Evolutionary conservation across 306 rosid species (phyloP).

Genomic region (Nissolia schottii): DNA sequence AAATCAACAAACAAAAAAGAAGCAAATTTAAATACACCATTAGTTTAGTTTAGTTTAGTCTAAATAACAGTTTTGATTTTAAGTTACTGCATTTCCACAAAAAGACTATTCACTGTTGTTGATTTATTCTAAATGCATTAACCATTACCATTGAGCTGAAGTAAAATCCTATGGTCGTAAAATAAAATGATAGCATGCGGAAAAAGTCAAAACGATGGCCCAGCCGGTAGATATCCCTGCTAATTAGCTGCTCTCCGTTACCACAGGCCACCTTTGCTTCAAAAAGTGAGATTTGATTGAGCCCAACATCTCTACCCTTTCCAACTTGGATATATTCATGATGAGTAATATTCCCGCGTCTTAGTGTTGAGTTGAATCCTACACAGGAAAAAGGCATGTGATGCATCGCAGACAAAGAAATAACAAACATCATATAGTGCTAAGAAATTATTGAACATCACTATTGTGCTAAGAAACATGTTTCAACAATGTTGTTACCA

Average conservation of each 20-base stretch:
- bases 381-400: constrained; percentile 8
- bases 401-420: constrained; percentile 28
- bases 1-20: not conserved
- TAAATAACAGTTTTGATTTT: too few species aligned
- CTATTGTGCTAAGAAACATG: constrained; percentile 1
- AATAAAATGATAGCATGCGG: constrained; percentile 90
- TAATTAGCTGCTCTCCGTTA: constrained; percentile 87
- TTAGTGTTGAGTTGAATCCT: constrained; percentile 89
- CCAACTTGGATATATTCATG: constrained; percentile 98
- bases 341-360: constrained; percentile 93
- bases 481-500: constrained; percentile 47
- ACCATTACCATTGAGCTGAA: constrained; percentile 76
- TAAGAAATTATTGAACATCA: not conserved
- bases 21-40: not conserved
- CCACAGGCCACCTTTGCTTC: constrained; percentile 99
- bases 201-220: constrained; percentile 98
- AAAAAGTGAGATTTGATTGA: constrained; percentile 91
- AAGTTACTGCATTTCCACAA: too few species aligned
- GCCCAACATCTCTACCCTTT: constrained; percentile 98
- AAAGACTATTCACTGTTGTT: too few species aligned
- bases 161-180: constrained; percentile 86
- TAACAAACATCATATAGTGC: not conserved
- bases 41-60: constrained; percentile 4
- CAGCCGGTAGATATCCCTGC: constrained; percentile 89
- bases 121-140: not conserved